A percentile compares a stretch with the other conserved stretches of the same genome.
phyloP scores from a whole-genome alignment of 345 rosid genomes.

The Eucalyptus sp. region DNA sequence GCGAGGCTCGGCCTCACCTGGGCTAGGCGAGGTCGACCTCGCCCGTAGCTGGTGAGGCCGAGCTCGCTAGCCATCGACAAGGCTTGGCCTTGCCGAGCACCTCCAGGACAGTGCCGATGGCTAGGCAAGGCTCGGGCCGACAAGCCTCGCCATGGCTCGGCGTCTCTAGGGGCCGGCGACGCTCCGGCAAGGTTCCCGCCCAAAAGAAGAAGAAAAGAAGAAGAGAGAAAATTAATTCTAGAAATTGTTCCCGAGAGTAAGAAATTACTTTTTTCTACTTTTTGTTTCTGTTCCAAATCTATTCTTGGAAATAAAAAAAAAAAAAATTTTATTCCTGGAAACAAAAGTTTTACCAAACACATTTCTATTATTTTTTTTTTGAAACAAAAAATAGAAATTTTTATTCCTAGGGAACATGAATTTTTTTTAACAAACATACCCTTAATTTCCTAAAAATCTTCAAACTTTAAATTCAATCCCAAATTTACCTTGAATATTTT shows the following conservation, averaged over 20 bases:
- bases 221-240: accelerated
- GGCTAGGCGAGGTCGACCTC: accelerated
- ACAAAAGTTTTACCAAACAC: too few species aligned
- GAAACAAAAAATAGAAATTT: too few species aligned
- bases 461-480: background rate
- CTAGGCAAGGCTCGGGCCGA: accelerated
- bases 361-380: accelerated
- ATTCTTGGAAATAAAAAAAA: accelerated
- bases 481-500: background rate
- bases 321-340: accelerated
- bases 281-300: accelerated
- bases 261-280: accelerated
- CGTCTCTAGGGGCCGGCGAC: accelerated
- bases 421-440: accelerated
- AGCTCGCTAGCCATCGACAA: accelerated
- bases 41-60: accelerated
- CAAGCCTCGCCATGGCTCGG: accelerated
- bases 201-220: too few species aligned
- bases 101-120: accelerated
- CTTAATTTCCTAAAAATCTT: background rate
- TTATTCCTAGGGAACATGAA: too few species aligned
- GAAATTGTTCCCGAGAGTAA: accelerated
- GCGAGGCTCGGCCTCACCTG: too few species aligned
- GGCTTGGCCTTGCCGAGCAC: accelerated
- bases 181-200: accelerated